A percentile compares a stretch with the other conserved stretches of the same genome.
These are phyloP conservation scores for Candida sanyaensis DNA, from an alignment of 1,139 yeast genomes.

Conservation along the genomic window DNA sequence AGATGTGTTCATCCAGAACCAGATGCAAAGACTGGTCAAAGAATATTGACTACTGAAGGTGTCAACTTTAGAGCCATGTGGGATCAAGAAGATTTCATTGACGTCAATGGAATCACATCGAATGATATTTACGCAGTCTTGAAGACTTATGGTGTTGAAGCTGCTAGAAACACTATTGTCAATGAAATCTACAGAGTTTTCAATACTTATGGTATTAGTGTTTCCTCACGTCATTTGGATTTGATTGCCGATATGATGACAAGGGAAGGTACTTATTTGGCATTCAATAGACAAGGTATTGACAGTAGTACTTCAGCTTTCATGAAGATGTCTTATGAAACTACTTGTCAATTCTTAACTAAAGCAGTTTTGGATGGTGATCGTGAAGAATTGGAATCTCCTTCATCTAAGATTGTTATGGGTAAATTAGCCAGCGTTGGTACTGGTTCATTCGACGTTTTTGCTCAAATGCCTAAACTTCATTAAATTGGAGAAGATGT, in stretches of 20 bases:
- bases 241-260: conserved; percentile 99
- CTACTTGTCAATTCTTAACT: conserved; percentile 96
- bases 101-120: conserved; percentile 84
- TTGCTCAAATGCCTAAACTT: conserved; percentile 53
- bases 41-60: conserved; percentile 93
- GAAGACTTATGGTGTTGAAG: conserved; percentile 95
- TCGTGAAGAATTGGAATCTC: conserved; percentile 84
- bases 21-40: conserved; percentile 51
- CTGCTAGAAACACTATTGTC: conserved; percentile 96
- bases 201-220: conserved; percentile 94
- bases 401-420: conserved; percentile 92
- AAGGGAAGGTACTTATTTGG: conserved; percentile 93
- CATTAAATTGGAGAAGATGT: not conserved
- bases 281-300: conserved; percentile 98
- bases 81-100: conserved; percentile 92
- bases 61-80: conserved; percentile 98
- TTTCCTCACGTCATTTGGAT: conserved; percentile 91
- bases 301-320: conserved; percentile 94
- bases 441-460: conserved; percentile 92
- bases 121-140: conserved; percentile 93
- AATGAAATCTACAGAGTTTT: conserved; percentile 95
- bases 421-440: conserved; percentile 94
- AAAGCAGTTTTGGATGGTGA: conserved; percentile 95
- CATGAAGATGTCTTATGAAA: conserved; percentile 99
- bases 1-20: conserved; percentile 88